Evolutionary conservation across 148 eudicot genomes (phyloP), one percentile per base, ranked within the genome.

Genomic region (Gaultheria prostrata): DNA sequence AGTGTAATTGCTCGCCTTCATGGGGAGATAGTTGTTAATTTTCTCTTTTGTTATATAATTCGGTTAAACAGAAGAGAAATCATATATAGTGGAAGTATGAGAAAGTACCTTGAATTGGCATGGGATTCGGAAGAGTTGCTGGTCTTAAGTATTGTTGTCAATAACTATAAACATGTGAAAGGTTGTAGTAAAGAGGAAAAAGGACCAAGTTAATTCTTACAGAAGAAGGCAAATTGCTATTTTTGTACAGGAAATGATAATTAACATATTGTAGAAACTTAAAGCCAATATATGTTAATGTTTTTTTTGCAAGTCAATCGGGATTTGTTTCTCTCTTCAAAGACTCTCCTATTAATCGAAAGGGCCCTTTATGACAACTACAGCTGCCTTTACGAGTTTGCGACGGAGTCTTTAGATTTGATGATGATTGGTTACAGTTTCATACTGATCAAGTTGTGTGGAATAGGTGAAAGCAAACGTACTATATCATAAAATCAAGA

Each of bases 291-390:
- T 69, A 30, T 26, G 6, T 12, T 13, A 3, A 63, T 21, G 8
- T 46, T 20, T 75, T 75, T 20, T 30, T 45, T 71, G 48, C 48
- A 33, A 71, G 12, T 46, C 76, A 35, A 33, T 14, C 15, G 11
- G 12, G 28, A 75, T 75, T 75, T n/a, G 78, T 75, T 74, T 75
- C 78, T 75, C 78, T 75, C 28, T 43, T 75, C 54, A 35, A 43
- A 75, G 53, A 45, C 7, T 39, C 30, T 45, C 78, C 48, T 18
- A 30, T 4, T 3, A 8, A 35, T 20, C 49, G 9, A n/a, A n/a
- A 21, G 17, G 35, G 54, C 18, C 51, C 78, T 75, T 35, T 43
- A 45, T 45, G 77, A 74, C 10, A 74, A 46, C 51, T 46, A 8
- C 18, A 50, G 26, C 10, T 28, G 4, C 39, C 3, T 48, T 21